Conservation (phyloP, 1,139 yeast genomes). For the Geotrichum macrosporum region DNA sequence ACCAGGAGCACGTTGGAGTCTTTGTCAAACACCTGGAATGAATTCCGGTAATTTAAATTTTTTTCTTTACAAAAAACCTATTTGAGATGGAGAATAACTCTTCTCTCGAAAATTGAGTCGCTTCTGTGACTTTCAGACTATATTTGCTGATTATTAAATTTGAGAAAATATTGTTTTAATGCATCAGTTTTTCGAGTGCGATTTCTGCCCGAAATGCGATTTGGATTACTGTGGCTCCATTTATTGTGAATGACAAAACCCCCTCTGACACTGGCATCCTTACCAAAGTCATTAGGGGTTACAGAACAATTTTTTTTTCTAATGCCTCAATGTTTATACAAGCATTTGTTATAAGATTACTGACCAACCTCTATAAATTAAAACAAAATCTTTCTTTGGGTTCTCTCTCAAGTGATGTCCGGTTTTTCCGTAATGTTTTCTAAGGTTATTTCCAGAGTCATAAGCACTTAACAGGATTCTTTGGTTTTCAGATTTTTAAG, state of each 20-base stretch:
- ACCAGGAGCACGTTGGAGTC: conserved; percentile 43
- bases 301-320: conserved; percentile 41
- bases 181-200: conserved; percentile 38
- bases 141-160: too few species aligned
- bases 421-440: conserved; percentile 39
- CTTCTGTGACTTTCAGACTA: too few species aligned
- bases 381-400: too few species aligned
- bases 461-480: conserved; percentile 39
- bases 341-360: too few species aligned
- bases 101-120: too few species aligned
- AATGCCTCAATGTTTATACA: conserved; percentile 42
- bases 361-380: too few species aligned
- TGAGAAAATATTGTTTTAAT: too few species aligned
- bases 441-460: conserved; percentile 44
- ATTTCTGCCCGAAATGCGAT: conserved; percentile 38
- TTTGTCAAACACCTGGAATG: conserved; percentile 45
- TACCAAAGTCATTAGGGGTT: conserved; percentile 40
- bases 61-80: conserved; percentile 42
- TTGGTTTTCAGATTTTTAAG: conserved; percentile 28
- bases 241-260: conserved; percentile 27
- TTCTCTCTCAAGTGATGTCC: conserved; percentile 34
- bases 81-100: too few species aligned
- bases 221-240: conserved; percentile 30
- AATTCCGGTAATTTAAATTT: conserved; percentile 44
- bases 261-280: conserved; percentile 33